Percentiles rank a stretch among this genome's conserved stretches.
Evolutionary conservation across 192 early-diverging fungal genomes (phyloP).

Genomic region (Coemansia asiatica): DNA sequence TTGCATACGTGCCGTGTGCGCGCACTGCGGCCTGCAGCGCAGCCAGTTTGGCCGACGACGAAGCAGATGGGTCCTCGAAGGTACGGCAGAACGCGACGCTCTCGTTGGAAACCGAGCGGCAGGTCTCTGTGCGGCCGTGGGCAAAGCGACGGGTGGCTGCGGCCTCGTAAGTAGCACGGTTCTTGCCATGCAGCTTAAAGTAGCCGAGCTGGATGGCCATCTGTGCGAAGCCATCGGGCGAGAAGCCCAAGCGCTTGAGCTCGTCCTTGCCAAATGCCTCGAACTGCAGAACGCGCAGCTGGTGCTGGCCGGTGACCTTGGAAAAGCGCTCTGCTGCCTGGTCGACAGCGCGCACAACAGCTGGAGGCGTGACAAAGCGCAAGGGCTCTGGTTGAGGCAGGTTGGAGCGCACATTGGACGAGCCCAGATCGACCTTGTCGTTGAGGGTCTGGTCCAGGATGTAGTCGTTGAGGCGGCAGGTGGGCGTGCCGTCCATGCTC

Average conservation of each 20-base stretch:
- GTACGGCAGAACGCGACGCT: constrained; percentile 77
- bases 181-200: constrained; percentile 86
- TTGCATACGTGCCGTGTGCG: constrained; percentile 83
- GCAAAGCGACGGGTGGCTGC: constrained; percentile 88
- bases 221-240: constrained; percentile 79
- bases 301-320: constrained; percentile 73
- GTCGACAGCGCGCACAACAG: constrained; percentile 63
- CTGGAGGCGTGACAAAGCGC: constrained; percentile 66
- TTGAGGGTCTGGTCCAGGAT: constrained; percentile 56
- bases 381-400: constrained; percentile 71
- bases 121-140: constrained; percentile 92
- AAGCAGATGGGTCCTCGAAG: constrained; percentile 70
- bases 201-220: constrained; percentile 98
- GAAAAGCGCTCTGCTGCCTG: constrained; percentile 79
- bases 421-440: constrained; percentile 76
- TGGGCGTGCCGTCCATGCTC: constrained; percentile 94
- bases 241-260: constrained; percentile 83
- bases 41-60: constrained; percentile 61
- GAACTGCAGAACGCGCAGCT: constrained; percentile 79
- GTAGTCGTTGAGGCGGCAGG: constrained; percentile 85
- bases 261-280: constrained; percentile 89
- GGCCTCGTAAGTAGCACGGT: constrained; percentile 85
- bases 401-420: constrained; percentile 51
- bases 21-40: constrained; percentile 74
- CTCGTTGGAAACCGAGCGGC: constrained; percentile 76